These are phyloP conservation scores for Yamadazyma paraphyllophila DNA, from an alignment of 805 yeast genomes.

Conservation along the genomic window DNA sequence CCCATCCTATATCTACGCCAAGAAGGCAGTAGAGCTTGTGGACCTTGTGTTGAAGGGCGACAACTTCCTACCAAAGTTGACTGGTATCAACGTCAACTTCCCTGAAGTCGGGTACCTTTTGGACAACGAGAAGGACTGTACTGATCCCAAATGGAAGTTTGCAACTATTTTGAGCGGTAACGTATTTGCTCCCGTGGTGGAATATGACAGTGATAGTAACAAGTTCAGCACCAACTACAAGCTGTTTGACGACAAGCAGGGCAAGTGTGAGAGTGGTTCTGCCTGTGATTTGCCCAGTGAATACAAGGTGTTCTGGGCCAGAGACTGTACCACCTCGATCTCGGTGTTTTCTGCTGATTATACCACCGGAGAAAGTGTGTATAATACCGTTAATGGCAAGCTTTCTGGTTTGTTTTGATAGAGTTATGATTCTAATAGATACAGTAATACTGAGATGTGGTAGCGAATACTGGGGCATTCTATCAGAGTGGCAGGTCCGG, in stretches of 20 bases:
- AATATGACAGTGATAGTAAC: conserved; percentile 39
- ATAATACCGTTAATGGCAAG: neutral
- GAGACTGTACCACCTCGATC: conserved; percentile 43
- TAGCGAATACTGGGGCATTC: too few relatives aligned
- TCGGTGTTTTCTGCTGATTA: conserved; percentile 28
- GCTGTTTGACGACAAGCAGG: conserved; percentile 16
- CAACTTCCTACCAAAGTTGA: conserved; percentile 38
- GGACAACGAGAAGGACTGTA: conserved; percentile 37
- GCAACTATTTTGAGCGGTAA: conserved; percentile 47
- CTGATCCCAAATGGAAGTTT: conserved; percentile 40
- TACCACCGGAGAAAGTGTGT: conserved; percentile 1
- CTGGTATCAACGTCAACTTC: conserved; percentile 49
- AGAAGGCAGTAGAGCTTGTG: conserved; percentile 39
- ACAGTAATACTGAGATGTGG: too few relatives aligned
- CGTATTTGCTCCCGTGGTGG: conserved; percentile 29
- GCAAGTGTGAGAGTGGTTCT: conserved; percentile 40
- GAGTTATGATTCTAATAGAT: neutral
- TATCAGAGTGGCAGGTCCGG: too few relatives aligned
- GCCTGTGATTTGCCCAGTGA: conserved; percentile 42
- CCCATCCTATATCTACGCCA: conserved; percentile 46
- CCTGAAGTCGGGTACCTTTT: conserved; percentile 42
- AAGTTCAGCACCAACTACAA: conserved; percentile 17
- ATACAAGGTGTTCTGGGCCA: conserved; percentile 26
- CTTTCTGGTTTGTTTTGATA: conserved; percentile 3
- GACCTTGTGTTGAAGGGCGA: conserved; percentile 32